Conservation (phyloP, 441 rosid genomes). For the Rhodomyrtus psidioides region DNA sequence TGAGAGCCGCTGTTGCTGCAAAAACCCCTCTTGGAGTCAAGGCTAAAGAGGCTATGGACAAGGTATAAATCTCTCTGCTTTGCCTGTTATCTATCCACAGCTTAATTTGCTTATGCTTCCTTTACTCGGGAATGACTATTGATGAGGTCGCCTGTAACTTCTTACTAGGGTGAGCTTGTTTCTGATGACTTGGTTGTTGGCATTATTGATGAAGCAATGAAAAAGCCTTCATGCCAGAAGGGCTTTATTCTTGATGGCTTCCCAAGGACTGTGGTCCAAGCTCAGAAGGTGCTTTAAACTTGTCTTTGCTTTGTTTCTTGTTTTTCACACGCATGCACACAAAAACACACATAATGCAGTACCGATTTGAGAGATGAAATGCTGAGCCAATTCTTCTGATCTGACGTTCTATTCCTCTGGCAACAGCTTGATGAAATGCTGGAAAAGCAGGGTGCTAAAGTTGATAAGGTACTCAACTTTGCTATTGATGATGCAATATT, state of each 20-base stretch:
- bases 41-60: constrained; percentile 96
- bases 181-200: constrained; percentile 94
- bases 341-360: background rate
- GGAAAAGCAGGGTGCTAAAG: constrained; percentile 55
- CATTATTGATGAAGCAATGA: constrained; percentile 90
- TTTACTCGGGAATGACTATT: background rate
- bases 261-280: constrained; percentile 90
- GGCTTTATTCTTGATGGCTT: constrained; percentile 98
- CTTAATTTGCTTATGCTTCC: background rate
- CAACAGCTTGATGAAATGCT: constrained; percentile 95
- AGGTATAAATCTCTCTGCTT: constrained; percentile 32
- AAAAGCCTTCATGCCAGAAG: constrained; percentile 85
- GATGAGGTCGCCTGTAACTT: background rate
- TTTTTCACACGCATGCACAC: background rate
- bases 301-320: background rate
- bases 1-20: constrained; percentile 92
- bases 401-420: background rate
- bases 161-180: constrained; percentile 81
- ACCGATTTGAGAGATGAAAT: background rate
- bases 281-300: constrained; percentile 56
- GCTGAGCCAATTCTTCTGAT: background rate
- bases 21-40: constrained; percentile 94
- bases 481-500: constrained; percentile 82
- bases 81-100: background rate
- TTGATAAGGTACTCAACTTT: constrained; percentile 83